Evolutionary conservation across 2,329 filamentous ascomycete genomes (phyloP), one percentile per base, ranked within the genome.

Genomic region (Nigrospora sphaerica): DNA sequence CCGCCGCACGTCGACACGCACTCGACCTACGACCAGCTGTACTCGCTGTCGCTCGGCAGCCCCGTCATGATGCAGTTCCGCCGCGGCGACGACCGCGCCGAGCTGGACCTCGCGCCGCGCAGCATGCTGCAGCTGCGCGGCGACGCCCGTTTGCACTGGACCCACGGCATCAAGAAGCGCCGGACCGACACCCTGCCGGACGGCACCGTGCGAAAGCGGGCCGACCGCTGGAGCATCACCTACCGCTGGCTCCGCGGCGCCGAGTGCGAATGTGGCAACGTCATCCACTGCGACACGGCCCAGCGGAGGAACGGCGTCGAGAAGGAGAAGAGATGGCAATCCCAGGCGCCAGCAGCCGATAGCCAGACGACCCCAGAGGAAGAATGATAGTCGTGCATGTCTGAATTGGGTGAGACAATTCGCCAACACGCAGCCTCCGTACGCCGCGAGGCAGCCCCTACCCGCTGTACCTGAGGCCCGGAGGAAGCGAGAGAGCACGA

Each of bases 1-100:
- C 78, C 78, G 11, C 78, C 78, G 0, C 78, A 82, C 53, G 77
- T 77, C 45, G 78, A 82, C 60, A 78, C 78, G 3, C 78, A 81
- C 58, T 66, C 62, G 42, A 61, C 68, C 10, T 75, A 65, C 49
- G 56, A 58, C 46, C 41, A 60, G 53, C 54, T 60, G 17, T 60
- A 56, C 45, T 55, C 55, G 34, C 48, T 60, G 38, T 57, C 55
- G 18, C 46, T 60, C 17, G 56, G 57, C 3, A 44, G 45, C 2
- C 46, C 55, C 3, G 57, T 58, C 2, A 19, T 49, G 39, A 60
- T 60, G 57, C 54, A 53, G 42, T 60, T 60, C 45, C 52, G 52
- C n/a, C 34, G 18, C 1, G 41, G 41, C 12, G 38, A 42, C 6
- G 51, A 58, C 4, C 63, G 52, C 6, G 55, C 66, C 0, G 72